Evolutionary conservation across 1,284 basidiomycete species (phyloP).

Genomic region (Inonotus obliquus): DNA sequence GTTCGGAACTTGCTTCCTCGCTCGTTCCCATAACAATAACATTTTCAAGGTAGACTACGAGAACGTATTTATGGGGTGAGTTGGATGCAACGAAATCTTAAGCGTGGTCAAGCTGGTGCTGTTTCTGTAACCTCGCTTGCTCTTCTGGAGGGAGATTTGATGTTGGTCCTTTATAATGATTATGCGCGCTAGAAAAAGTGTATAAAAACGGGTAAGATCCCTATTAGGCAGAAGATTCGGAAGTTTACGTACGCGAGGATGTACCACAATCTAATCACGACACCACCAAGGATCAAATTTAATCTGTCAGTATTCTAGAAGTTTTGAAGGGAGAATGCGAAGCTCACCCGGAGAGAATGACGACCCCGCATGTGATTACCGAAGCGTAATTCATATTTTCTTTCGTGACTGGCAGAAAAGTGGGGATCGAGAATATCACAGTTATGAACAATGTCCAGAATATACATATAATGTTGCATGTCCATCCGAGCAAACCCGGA

Average conservation of each 20-base stretch:
- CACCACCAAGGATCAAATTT: neutral
- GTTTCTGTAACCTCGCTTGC: constrained; percentile 6
- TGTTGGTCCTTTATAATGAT: constrained; percentile 18
- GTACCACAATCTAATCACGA: constrained; percentile 13
- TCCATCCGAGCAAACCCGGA: constrained; percentile 59
- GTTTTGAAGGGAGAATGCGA: neutral
- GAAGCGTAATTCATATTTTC: constrained; percentile 79
- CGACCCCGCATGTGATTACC: constrained; percentile 34
- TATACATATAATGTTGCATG: constrained; percentile 64
- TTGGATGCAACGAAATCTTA: too few relatives aligned
- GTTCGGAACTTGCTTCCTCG: too few relatives aligned
- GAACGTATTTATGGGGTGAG: too few relatives aligned
- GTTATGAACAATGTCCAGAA: constrained; percentile 65
- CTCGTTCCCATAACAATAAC: too few relatives aligned
- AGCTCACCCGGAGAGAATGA: constrained; percentile 33
- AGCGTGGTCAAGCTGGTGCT: neutral
- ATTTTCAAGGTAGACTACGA: too few relatives aligned
- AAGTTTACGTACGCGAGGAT: constrained; percentile 11
- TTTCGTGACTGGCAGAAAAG: constrained; percentile 60
- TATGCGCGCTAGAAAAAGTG: constrained; percentile 9
- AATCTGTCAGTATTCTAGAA: neutral
- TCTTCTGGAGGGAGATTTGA: constrained; percentile 15
- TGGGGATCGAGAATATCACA: constrained; percentile 72
- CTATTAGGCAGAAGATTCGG: neutral
- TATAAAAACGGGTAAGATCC: neutral